Percentiles rank a stretch among this genome's conserved stretches.
These are phyloP conservation scores for Deuterostichococcus epilithicus DNA, from an alignment of 139 green algal genomes.

Conservation along the genomic window DNA sequence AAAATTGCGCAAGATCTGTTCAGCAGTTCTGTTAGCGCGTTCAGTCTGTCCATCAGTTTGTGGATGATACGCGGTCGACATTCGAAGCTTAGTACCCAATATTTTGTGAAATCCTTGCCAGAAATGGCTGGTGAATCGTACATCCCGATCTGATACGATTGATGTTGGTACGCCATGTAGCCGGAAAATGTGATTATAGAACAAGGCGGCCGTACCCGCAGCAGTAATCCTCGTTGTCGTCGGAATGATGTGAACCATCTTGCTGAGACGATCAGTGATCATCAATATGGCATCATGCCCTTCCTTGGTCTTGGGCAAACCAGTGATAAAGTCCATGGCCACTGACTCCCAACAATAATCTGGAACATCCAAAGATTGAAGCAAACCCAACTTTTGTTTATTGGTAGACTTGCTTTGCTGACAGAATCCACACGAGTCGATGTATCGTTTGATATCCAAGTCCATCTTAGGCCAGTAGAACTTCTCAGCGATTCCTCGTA, in stretches of 20 bases:
- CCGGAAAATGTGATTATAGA: conserved; percentile 21
- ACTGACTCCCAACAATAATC: conserved; percentile 16
- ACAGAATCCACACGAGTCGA: conserved; percentile 25
- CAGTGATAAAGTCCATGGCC: conserved; percentile 26
- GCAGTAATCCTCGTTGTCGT: conserved; percentile 8
- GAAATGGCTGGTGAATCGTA: conserved; percentile 24
- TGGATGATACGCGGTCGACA: conserved; percentile 23
- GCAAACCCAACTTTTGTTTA: background rate
- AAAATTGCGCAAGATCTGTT: conserved; percentile 1
- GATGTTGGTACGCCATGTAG: conserved; percentile 18
- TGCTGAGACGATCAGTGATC: conserved; percentile 18
- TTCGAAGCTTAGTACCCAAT: conserved; percentile 7
- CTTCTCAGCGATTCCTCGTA: background rate
- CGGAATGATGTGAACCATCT: conserved; percentile 21
- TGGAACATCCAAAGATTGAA: conserved; percentile 27
- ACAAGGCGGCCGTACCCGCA: conserved; percentile 1
- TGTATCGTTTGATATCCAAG: conserved; percentile 5
- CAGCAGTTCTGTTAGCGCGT: background rate
- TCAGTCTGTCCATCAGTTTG: conserved; percentile 23
- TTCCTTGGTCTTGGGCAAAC: conserved; percentile 1
- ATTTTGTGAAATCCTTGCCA: conserved; percentile 6
- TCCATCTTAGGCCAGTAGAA: conserved; percentile 26
- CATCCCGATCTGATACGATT: conserved; percentile 33
- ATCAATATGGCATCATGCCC: background rate
- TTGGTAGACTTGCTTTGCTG: conserved; percentile 29